Evolutionary conservation across 805 yeast species (phyloP), one percentile per base, ranked within the genome.

Genomic region (Osmozyma mogii): DNA sequence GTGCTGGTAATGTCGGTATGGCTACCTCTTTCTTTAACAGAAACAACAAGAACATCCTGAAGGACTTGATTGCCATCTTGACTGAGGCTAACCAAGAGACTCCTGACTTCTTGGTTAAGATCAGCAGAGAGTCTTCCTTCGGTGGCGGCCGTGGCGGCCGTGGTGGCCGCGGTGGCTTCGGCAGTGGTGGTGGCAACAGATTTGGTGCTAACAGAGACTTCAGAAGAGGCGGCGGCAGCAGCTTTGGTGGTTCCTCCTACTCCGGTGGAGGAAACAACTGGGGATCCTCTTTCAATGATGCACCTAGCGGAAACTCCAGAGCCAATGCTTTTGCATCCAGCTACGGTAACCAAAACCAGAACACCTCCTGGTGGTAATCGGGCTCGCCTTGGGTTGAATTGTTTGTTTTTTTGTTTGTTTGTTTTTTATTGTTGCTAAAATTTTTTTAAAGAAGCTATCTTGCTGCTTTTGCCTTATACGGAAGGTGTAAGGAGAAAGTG

Each of bases 1-100:
- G 99, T 78, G 99, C 99, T 52, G 98, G 98, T 75, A 92, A 92
- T 70, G 78, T 82, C 40, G 99, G 99, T 83, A 72, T 84, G 49
- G 96, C 99, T 43, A 88, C 96, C 45, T 95, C 99, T 29, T 92
- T 92, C 71, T 84, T 92, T 68, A 92, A 92, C 81, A 83, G 97
- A 68, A 82, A 81, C 58, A 92, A 87, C 76, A 76, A 72, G 54
- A 87, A 87, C 54, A 72, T 94, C 50, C 89, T 76, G 44, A 84
- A 84, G 60, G 96, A 87, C 40, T 67, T 92, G 58, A 61, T 85
- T 52, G 95, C 84, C 32, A 73, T 92, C 48, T 76, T 92, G 52
- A 57, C 76, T 44, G 99, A 92, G 67, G 96, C 98, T 40, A 89
- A 92, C 69, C 99, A 92, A 70, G 97, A 89, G 60, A 82, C 88